Base-by-base conservation (phyloP, 2,329 filamentous ascomycete genomes). In the Colletotrichum spaethianum region DNA sequence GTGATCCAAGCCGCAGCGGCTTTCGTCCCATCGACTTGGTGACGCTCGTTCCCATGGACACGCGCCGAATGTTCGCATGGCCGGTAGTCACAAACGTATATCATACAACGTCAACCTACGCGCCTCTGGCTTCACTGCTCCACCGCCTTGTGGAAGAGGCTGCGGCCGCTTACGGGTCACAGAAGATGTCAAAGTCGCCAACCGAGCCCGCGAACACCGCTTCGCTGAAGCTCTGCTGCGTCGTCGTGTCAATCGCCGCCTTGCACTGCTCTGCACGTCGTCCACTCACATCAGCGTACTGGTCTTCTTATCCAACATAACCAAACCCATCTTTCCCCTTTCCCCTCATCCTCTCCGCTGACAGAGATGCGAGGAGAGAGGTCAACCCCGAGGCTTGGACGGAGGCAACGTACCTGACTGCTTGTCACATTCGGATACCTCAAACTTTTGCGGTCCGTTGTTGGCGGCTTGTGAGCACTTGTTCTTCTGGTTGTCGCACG, bases 401-500 rank as follows among this genome's bases (percentile, higher is more conserved):
- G 16, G 16, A n/a, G 12, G 28, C 8, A 31, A 80, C 85, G 78
- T 57, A 87, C 86, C 77, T 46, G 79, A 80, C 74, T 88, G 86
- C 20, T 78, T 74, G 65, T 88, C 84, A 68, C 86, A 88, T 36
- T 86, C 83, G 40, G 77, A 71, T 1, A 87, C 86, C 8, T 75
- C 72, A 64, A 86, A 83, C 31, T 72, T 70, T 55, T 71, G 36
- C 60, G 78, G 66, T 61, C 76, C 74, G 52, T 76, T 78, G 74
- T 87, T 87, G 42, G 84, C 84, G 26, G 78, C 62, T 31, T 83
- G 73, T n/a, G 83, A 82, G 70, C 86, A 88, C 23, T 76, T 77
- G 74, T 88, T 87, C 76, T 85, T 83, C 76, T 88, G 86, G 75
- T 84, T 84, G 74, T 86, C 84, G 78, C 86, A 88, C 1, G 84